Percentiles rank a stretch among this genome's conserved stretches.
phyloP scores from a whole-genome alignment of 2,329 filamentous ascomycete genomes.

The Sarocladiaceae sp. region DNA sequence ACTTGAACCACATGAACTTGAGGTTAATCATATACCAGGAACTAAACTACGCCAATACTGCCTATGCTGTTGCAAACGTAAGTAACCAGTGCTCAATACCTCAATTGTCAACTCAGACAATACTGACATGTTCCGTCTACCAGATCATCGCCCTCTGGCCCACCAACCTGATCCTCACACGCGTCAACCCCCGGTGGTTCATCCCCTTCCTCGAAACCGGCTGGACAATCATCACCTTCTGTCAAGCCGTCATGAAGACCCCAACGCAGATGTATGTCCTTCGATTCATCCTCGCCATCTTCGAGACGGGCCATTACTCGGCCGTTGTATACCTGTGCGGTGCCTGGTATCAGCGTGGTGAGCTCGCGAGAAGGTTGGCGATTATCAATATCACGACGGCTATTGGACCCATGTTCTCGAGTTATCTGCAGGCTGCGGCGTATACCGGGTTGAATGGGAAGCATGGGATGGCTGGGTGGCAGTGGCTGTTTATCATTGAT shows the following conservation, averaged over 20 bases:
- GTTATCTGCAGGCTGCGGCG: constrained; percentile 32
- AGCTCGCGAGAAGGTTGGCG: constrained; percentile 35
- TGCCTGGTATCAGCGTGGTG: constrained; percentile 39
- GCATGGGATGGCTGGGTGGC: constrained; percentile 44
- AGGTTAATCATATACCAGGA: too few species aligned
- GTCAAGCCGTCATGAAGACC: constrained; percentile 30
- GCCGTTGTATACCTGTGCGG: constrained; percentile 36
- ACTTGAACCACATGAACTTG: too few species aligned
- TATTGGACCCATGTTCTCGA: constrained; percentile 23
- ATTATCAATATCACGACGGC: constrained; percentile 31
- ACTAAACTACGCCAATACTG: constrained; percentile 53
- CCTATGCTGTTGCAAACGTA: constrained; percentile 48
- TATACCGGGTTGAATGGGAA: constrained; percentile 28
- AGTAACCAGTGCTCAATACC: too few species aligned
- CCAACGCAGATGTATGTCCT: constrained; percentile 32
- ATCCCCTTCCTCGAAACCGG: constrained; percentile 32
- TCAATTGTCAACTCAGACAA: too few species aligned
- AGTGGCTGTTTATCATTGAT: constrained; percentile 34
- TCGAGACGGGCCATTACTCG: constrained; percentile 34
- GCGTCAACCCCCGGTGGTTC: constrained; percentile 35
- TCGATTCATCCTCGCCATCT: constrained; percentile 39
- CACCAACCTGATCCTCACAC: constrained; percentile 32
- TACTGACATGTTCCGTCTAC: too few species aligned
- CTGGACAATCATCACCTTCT: constrained; percentile 27
- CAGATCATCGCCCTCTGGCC: too few species aligned